phyloP scores from a whole-genome alignment of 2,329 filamentous ascomycete genomes.

The Beauveria rudraprayagi region DNA sequence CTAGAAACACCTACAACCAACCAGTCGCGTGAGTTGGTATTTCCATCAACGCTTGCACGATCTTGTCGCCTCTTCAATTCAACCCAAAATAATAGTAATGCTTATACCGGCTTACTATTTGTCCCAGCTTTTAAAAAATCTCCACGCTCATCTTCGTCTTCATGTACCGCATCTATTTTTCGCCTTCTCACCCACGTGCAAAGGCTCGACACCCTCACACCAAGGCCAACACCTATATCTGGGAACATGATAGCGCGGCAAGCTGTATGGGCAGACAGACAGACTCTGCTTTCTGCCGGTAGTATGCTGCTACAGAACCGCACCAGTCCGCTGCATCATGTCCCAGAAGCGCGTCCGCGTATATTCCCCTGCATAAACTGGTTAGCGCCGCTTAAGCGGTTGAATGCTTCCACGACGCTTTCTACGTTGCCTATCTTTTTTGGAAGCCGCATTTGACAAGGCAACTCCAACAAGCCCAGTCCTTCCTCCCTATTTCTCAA shows the following conservation, averaged over 20 bases:
- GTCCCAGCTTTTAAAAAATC: no score
- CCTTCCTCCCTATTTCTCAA: not conserved
- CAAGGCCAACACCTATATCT: not conserved
- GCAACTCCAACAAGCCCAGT: not conserved
- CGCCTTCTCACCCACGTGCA: no score
- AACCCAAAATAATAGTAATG: no score
- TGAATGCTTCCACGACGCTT: not conserved
- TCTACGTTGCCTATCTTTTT: not conserved
- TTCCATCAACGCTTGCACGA: no score
- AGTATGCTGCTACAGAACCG: not conserved
- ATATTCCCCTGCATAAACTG: not conserved
- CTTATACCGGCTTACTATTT: no score
- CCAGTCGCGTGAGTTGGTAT: no score
- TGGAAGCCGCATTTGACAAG: not conserved
- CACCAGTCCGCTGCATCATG: not conserved
- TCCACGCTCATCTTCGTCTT: no score
- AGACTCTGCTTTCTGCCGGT: not conserved
- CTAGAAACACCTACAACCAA: no score
- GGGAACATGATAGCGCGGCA: not conserved
- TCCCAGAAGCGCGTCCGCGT: not conserved
- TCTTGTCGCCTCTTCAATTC: no score
- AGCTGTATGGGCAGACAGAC: not conserved
- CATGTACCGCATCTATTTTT: no score
- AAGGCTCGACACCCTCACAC: not conserved
- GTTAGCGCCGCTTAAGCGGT: not conserved